Evolutionary conservation across 176 grass and related monocot species (phyloP).

Genomic region (Avena eriantha): DNA sequence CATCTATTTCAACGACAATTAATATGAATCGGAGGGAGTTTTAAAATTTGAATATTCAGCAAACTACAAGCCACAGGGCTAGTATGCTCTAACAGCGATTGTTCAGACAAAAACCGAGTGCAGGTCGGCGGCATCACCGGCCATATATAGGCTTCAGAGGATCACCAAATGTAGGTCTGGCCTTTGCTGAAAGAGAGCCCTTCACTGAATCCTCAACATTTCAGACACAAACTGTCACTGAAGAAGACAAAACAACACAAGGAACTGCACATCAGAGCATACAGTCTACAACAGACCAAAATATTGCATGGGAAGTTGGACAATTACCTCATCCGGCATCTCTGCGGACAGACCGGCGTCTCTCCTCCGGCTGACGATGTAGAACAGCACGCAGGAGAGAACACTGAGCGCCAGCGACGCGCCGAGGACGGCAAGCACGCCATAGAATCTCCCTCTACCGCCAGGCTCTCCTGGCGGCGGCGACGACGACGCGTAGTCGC

Average conservation of each 20-base stretch:
- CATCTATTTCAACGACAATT: too few relatives aligned
- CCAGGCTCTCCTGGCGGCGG: not conserved
- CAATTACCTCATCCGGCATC: conserved; percentile 10
- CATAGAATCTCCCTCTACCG: not conserved
- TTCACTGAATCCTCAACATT: not conserved
- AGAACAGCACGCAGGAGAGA: conserved; percentile 42
- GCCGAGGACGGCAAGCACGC: conserved; percentile 35
- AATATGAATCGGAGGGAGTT: too few relatives aligned
- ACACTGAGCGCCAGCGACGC: conserved; percentile 31
- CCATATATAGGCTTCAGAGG: too few relatives aligned
- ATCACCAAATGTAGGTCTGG: too few relatives aligned
- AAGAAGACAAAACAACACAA: not conserved
- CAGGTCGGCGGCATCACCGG: too few relatives aligned
- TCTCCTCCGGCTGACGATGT: not conserved
- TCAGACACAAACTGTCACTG: not conserved
- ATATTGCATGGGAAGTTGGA: not conserved
- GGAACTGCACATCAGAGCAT: not conserved
- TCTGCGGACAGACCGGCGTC: not conserved
- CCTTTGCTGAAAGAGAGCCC: too few relatives aligned
- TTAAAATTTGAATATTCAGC: not conserved
- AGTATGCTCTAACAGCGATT: too few relatives aligned
- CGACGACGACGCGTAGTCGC: not conserved
- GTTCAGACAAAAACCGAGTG: too few relatives aligned
- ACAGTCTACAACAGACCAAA: not conserved
- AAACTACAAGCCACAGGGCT: not conserved